A percentile compares a stretch with the other conserved stretches of the same genome.
Conservation (phyloP, 768 basidiomycete genomes). For the Macrolepiota dolichaula region DNA sequence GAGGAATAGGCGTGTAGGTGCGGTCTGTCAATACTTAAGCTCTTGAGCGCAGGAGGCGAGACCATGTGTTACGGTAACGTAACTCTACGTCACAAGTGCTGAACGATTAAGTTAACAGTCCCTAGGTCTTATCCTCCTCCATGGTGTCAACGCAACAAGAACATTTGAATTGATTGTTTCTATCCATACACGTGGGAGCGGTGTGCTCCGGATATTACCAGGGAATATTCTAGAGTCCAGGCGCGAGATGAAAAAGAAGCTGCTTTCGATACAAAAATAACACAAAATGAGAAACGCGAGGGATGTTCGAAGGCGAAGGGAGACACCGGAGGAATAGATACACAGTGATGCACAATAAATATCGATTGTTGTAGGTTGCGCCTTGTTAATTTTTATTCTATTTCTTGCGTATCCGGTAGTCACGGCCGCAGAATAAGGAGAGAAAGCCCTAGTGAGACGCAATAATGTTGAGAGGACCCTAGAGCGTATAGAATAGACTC, state of each 20-base stretch:
- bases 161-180: background rate
- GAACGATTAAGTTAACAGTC: background rate
- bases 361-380: background rate
- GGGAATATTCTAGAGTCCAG: background rate
- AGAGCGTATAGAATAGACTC: background rate
- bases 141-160: background rate
- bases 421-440: slow-evolving; percentile 1
- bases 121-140: background rate
- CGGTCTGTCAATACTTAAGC: too few species aligned
- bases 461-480: background rate
- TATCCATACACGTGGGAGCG: background rate
- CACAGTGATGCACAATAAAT: background rate
- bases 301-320: background rate
- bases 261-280: background rate
- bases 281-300: background rate
- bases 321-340: background rate
- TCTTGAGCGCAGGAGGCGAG: too few species aligned
- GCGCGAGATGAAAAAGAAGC: background rate
- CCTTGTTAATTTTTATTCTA: background rate
- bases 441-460: background rate
- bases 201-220: background rate
- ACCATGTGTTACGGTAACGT: too few species aligned
- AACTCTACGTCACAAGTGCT: too few species aligned
- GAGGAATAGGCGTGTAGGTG: too few species aligned
- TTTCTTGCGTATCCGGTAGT: background rate